Conservation (phyloP, 345 rosid genomes). For the Hibiscus syriacus region DNA sequence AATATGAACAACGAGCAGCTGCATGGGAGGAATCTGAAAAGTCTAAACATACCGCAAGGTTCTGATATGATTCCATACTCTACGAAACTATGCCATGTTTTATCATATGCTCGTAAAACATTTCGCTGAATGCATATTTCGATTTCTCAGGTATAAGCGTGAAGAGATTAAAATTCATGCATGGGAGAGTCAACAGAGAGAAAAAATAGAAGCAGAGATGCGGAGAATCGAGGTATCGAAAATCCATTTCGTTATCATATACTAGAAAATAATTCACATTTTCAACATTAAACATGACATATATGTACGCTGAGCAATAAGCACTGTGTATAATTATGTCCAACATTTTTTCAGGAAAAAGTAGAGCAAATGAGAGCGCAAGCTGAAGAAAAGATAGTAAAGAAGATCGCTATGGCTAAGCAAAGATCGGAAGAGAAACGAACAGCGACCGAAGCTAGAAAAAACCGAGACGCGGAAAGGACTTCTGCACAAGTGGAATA, state of each 20-base stretch:
- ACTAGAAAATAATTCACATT: too few relatives aligned
- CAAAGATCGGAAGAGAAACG: conserved; percentile 52
- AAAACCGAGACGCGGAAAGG: conserved; percentile 38
- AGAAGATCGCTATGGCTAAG: conserved; percentile 50
- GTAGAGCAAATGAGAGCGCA: conserved; percentile 54
- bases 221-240: too few relatives aligned
- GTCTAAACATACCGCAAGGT: conserved; percentile 57
- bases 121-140: neutral
- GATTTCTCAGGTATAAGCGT: too few relatives aligned
- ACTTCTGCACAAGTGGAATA: too few relatives aligned
- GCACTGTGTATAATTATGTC: too few relatives aligned
- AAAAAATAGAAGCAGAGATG: too few relatives aligned
- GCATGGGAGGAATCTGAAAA: conserved; percentile 72
- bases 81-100: neutral
- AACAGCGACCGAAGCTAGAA: conserved; percentile 45
- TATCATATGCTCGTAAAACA: neutral
- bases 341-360: conserved; percentile 33
- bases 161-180: too few relatives aligned
- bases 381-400: conserved; percentile 50
- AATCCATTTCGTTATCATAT: neutral
- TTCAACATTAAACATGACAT: too few relatives aligned
- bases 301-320: too few relatives aligned
- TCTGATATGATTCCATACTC: neutral
- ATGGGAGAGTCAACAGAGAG: too few relatives aligned
- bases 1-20: conserved; percentile 49